A percentile compares a stretch with the other conserved stretches of the same genome.
Conservation (phyloP, 1,284 basidiomycete genomes). For the Apiotrichum laibachii region DNA sequence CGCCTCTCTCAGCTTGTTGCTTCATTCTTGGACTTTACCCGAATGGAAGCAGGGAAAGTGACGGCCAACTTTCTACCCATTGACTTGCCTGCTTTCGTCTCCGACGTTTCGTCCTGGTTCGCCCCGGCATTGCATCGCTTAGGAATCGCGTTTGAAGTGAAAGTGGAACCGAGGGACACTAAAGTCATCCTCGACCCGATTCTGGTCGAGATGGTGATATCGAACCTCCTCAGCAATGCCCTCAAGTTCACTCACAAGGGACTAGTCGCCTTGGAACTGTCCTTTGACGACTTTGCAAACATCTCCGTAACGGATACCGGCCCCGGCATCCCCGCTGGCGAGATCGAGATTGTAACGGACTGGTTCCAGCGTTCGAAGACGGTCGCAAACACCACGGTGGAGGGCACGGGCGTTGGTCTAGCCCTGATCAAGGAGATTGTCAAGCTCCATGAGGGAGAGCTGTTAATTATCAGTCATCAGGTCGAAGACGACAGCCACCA, state of each 20-base stretch:
- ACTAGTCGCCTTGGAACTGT: slow-evolving; percentile 20
- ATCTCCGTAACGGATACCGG: slow-evolving; percentile 45
- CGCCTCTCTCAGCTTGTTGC: slow-evolving; percentile 45
- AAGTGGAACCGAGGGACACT: slow-evolving; percentile 28
- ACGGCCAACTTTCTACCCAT: slow-evolving; percentile 44
- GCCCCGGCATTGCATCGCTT: slow-evolving; percentile 35
- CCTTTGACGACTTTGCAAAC: slow-evolving; percentile 25
- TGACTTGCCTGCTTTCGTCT: slow-evolving; percentile 43
- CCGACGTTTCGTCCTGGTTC: slow-evolving; percentile 50
- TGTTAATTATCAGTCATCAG: slow-evolving; percentile 32
- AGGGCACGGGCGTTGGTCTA: slow-evolving; percentile 17
- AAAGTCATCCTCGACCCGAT: slow-evolving; percentile 38
- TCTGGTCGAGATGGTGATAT: slow-evolving; percentile 44
- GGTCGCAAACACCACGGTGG: slow-evolving; percentile 2
- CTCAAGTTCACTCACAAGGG: slow-evolving; percentile 33
- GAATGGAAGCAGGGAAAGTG: slow-evolving; percentile 45
- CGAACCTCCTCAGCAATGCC: slow-evolving; percentile 41
- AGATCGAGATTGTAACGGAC: slow-evolving; percentile 20
- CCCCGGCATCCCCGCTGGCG: slow-evolving; percentile 37
- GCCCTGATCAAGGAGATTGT: slow-evolving; percentile 47
- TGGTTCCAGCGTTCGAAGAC: slow-evolving; percentile 21
- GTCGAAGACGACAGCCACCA: not conserved
- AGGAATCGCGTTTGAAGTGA: not conserved
- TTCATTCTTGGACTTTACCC: slow-evolving; percentile 47
- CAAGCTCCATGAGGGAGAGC: slow-evolving; percentile 50